Conservation (phyloP, 2,329 filamentous ascomycete species). For the Fusarium sp. region DNA sequence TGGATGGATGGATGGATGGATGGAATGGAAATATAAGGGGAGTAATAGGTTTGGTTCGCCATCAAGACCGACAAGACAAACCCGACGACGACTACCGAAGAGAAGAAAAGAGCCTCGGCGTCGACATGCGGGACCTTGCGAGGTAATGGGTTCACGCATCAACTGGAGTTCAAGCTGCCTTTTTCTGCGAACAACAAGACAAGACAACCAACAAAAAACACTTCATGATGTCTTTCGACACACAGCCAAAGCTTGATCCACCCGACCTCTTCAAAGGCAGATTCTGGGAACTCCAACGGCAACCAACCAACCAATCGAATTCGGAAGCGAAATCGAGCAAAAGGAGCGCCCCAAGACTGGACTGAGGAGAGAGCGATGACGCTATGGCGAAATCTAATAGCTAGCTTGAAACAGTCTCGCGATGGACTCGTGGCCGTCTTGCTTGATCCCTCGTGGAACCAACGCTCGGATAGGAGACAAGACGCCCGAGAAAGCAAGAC, state of each 20-base stretch:
- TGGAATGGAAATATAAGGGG: constrained; percentile 23
- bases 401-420: constrained; percentile 51
- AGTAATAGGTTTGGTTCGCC: constrained; percentile 46
- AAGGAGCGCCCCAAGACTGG: constrained; percentile 32
- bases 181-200: constrained; percentile 37
- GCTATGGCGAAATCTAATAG: constrained; percentile 53
- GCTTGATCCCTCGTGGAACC: constrained; percentile 42
- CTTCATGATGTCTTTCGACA: constrained; percentile 41
- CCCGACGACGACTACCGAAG: constrained; percentile 33
- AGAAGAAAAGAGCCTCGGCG: constrained; percentile 33
- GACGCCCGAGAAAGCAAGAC: constrained; percentile 45
- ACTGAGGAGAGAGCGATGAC: constrained; percentile 50
- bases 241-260: constrained; percentile 46
- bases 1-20: constrained; percentile 20
- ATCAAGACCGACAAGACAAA: constrained; percentile 41
- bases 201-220: constrained; percentile 32
- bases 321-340: constrained; percentile 45
- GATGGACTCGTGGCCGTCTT: constrained; percentile 44
- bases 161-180: constrained; percentile 46
- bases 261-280: constrained; percentile 48
- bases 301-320: constrained; percentile 36
- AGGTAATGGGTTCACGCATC: constrained; percentile 42
- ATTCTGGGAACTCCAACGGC: constrained; percentile 41
- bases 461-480: constrained; percentile 39
- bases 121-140: constrained; percentile 28